Percentiles rank a stretch among this genome's conserved stretches.
Conservation (phyloP, 1,284 basidiomycete species). For the Pseudozyma flocculosa region DNA sequence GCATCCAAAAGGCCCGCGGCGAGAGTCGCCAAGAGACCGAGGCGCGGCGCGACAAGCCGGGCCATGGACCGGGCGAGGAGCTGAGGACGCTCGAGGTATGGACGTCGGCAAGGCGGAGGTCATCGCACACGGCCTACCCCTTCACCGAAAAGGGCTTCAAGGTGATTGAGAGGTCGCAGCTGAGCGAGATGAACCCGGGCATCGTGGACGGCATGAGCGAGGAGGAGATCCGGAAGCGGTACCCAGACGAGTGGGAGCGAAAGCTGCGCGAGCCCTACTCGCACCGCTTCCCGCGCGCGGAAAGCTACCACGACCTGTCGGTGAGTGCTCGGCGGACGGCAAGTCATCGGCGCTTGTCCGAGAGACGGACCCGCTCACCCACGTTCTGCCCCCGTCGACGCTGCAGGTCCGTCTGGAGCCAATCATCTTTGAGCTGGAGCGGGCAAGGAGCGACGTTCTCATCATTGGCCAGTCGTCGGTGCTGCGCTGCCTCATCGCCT, state of each 20-base stretch:
- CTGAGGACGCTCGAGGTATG: constrained; percentile 70
- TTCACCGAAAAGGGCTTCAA: constrained; percentile 69
- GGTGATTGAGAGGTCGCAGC: constrained; percentile 89
- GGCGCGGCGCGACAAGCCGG: background rate
- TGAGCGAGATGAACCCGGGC: constrained; percentile 92
- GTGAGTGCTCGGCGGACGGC: constrained; percentile 1
- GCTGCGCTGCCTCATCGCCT: constrained; percentile 78
- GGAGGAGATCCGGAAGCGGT: constrained; percentile 83
- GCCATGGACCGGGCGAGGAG: constrained; percentile 5
- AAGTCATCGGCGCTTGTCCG: background rate
- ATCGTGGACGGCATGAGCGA: constrained; percentile 82
- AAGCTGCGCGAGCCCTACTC: constrained; percentile 91
- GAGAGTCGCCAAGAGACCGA: constrained; percentile 22
- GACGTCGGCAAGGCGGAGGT: constrained; percentile 89
- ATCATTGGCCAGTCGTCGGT: constrained; percentile 83
- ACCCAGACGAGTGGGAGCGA: constrained; percentile 89
- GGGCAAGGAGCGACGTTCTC: constrained; percentile 70
- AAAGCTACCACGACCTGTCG: constrained; percentile 78
- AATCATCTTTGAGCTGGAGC: constrained; percentile 78
- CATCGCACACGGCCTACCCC: constrained; percentile 93
- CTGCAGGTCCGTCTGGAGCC: constrained; percentile 67
- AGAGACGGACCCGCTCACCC: too few relatives aligned
- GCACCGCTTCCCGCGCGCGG: constrained; percentile 65
- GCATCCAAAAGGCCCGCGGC: constrained; percentile 12
- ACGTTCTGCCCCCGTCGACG: too few relatives aligned